phyloP scores from a whole-genome alignment of 2,329 filamentous ascomycete species.

The Sclerotinia trifoliorum region DNA sequence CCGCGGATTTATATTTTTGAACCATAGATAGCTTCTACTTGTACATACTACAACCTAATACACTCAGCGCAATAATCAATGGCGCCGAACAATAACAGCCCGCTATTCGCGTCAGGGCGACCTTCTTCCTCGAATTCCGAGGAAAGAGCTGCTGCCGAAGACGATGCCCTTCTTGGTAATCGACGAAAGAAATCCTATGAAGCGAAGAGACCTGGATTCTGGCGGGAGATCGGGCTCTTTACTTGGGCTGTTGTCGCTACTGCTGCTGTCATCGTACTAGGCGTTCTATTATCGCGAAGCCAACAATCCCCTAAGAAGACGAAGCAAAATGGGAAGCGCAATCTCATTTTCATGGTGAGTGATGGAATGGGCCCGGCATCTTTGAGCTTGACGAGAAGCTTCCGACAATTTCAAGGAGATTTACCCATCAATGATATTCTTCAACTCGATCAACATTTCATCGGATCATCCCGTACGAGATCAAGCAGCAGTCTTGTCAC shows the following conservation, averaged over 20 bases:
- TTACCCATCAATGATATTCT: constrained; percentile 75
- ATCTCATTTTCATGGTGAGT: constrained; percentile 98
- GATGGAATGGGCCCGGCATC: constrained; percentile 98
- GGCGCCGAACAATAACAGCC: constrained; percentile 33
- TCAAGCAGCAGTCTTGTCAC: constrained; percentile 85
- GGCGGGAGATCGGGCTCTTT: constrained; percentile 75
- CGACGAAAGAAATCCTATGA: constrained; percentile 33
- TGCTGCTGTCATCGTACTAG: constrained; percentile 72
- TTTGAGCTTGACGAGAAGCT: constrained; percentile 81
- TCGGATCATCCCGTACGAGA: constrained; percentile 84
- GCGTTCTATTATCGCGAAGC: constrained; percentile 74
- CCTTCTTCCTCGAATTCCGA: constrained; percentile 56
- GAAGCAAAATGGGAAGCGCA: constrained; percentile 67
- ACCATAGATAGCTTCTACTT: not conserved
- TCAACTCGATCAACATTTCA: constrained; percentile 81
- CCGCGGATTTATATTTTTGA: not conserved
- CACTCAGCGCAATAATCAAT: constrained; percentile 17
- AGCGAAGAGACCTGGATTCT: constrained; percentile 51
- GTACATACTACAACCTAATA: constrained; percentile 2
- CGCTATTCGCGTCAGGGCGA: constrained; percentile 42
- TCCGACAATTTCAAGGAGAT: constrained; percentile 70
- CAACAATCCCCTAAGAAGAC: constrained; percentile 36
- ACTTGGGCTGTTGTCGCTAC: constrained; percentile 82
- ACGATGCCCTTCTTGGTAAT: constrained; percentile 41
- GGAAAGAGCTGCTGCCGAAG: constrained; percentile 50